phyloP scores from a whole-genome alignment of 805 yeast species.

The Barnettozyma siamensis region DNA sequence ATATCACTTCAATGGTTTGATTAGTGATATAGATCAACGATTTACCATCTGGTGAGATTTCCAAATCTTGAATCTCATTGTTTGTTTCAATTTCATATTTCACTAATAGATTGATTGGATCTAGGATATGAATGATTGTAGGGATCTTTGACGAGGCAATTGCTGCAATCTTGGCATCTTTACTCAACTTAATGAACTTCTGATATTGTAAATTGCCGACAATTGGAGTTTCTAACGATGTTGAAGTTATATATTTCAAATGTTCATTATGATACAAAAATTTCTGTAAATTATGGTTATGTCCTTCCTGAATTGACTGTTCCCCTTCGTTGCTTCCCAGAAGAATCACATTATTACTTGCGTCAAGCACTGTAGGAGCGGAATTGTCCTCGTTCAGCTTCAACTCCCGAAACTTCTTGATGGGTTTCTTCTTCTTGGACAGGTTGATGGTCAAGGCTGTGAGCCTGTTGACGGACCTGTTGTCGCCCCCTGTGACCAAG shows the following conservation, averaged over 20 bases:
- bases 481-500: slow-evolving; percentile 84
- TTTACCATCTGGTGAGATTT: slow-evolving; percentile 67
- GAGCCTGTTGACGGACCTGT: slow-evolving; percentile 49
- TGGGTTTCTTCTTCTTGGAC: slow-evolving; percentile 38
- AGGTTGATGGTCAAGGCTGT: slow-evolving; percentile 64
- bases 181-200: slow-evolving; percentile 54
- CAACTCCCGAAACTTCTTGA: slow-evolving; percentile 68
- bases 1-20: slow-evolving; percentile 40
- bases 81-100: slow-evolving; percentile 53
- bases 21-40: slow-evolving; percentile 60
- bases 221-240: slow-evolving; percentile 46
- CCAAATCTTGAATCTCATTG: slow-evolving; percentile 56
- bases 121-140: slow-evolving; percentile 58
- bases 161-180: slow-evolving; percentile 59
- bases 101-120: slow-evolving; percentile 50
- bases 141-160: slow-evolving; percentile 68
- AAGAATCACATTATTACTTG: slow-evolving; percentile 44
- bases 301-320: slow-evolving; percentile 49
- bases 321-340: slow-evolving; percentile 77
- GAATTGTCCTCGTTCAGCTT: slow-evolving; percentile 64
- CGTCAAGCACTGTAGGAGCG: slow-evolving; percentile 77
- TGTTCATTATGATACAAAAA: slow-evolving; percentile 64
- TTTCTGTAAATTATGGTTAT: slow-evolving; percentile 65
- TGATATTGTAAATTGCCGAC: slow-evolving; percentile 38
- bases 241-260: slow-evolving; percentile 58